These are phyloP conservation scores for Nevesoporus exiguus DNA, from an alignment of 768 basidiomycete genomes.

Conservation along the genomic window DNA sequence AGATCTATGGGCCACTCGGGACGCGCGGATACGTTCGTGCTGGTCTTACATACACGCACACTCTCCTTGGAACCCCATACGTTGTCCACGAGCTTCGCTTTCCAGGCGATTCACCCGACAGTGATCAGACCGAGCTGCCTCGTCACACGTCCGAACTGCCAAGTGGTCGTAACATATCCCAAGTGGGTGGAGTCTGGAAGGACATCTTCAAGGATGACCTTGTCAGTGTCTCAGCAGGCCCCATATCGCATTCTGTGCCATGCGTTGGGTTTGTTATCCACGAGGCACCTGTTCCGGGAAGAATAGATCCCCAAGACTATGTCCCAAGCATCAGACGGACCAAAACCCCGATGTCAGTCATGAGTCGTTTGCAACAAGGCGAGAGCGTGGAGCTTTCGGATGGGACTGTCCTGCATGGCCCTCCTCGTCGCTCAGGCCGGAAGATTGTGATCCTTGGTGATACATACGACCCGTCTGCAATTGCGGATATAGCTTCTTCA, in stretches of 20 bases:
- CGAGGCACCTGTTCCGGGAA: constrained; percentile 73
- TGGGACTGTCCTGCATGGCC: constrained; percentile 69
- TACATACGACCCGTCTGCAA: constrained; percentile 74
- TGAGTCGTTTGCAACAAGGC: constrained; percentile 65
- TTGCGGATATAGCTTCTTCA: constrained; percentile 54
- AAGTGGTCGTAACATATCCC: constrained; percentile 59
- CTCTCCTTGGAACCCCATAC: constrained; percentile 61
- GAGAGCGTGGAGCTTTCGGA: constrained; percentile 61
- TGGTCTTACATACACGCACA: constrained; percentile 65
- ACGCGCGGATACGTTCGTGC: constrained; percentile 77
- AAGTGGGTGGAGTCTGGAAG: constrained; percentile 59
- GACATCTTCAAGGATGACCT: constrained; percentile 56
- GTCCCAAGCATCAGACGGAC: constrained; percentile 67
- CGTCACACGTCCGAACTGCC: constrained; percentile 53
- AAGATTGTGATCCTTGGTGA: constrained; percentile 84
- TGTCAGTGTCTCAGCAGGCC: constrained; percentile 69
- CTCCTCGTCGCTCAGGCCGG: constrained; percentile 60
- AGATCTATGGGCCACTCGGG: constrained; percentile 85
- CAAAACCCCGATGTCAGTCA: constrained; percentile 62
- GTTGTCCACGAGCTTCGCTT: constrained; percentile 81
- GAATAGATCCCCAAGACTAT: constrained; percentile 66
- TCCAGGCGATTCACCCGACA: constrained; percentile 51
- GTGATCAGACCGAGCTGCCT: constrained; percentile 47
- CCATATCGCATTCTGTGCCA: constrained; percentile 75
- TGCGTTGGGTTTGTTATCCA: constrained; percentile 76